These are phyloP conservation scores for Eutreptiella sp. DNA, from an alignment of 208 protist genomes.

Conservation along the genomic window DNA sequence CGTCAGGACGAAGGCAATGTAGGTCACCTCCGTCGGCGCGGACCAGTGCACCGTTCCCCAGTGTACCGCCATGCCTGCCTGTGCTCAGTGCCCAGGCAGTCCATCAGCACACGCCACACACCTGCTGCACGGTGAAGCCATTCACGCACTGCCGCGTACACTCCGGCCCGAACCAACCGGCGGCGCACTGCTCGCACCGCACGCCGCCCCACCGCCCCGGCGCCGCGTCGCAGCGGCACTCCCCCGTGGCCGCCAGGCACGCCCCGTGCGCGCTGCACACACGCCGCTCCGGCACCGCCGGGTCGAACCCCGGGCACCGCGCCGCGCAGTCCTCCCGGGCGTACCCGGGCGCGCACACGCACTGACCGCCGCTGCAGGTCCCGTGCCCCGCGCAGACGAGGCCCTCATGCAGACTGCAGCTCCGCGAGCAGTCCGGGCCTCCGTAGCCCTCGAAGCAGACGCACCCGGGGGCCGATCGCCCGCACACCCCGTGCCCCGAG, in stretches of 20 bases:
- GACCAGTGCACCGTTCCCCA: no score
- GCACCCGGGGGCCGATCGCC: background rate
- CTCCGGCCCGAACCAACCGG: conserved; percentile 13
- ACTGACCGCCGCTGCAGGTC: conserved; percentile 12
- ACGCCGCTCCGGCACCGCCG: background rate
- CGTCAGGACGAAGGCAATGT: no score
- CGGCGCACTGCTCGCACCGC: conserved; percentile 1
- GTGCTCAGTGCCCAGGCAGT: no score
- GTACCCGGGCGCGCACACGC: conserved; percentile 21
- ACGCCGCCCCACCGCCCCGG: conserved; percentile 13
- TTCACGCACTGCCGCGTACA: conserved; percentile 16
- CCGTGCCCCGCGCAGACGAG: background rate
- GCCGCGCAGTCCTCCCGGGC: conserved; percentile 9
- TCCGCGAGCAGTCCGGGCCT: background rate
- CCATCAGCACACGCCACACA: no score
- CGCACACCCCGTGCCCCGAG: conserved; percentile 3
- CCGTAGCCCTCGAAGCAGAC: background rate
- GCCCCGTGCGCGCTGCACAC: background rate
- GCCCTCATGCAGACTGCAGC: background rate
- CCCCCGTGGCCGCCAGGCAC: no score
- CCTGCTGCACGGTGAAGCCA: no score
- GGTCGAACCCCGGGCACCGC: conserved; percentile 9
- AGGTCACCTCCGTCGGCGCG: no score
- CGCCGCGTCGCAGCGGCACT: background rate
- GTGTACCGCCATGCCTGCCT: no score